These are phyloP conservation scores for Acer negundo DNA, from an alignment of 345 rosid genomes.

Conservation along the genomic window DNA sequence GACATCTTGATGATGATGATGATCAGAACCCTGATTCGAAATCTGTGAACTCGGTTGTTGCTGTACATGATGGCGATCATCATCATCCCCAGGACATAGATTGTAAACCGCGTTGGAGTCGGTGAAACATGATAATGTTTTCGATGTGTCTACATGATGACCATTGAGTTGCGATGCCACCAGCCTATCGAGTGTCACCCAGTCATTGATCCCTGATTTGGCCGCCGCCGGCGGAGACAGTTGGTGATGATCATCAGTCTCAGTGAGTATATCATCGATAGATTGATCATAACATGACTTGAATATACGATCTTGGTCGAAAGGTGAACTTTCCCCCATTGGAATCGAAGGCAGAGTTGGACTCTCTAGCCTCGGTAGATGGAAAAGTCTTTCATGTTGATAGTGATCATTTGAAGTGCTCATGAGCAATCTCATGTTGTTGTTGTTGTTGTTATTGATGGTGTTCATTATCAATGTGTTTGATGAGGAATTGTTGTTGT, in stretches of 20 bases:
- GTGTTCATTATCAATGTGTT: constrained; percentile 8
- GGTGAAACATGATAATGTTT: constrained; percentile 44
- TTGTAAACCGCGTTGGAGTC: constrained; percentile 44
- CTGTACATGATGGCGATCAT: constrained; percentile 39
- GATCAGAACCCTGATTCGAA: constrained; percentile 16
- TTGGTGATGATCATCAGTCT: constrained; percentile 17
- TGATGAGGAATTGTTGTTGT: constrained; percentile 45
- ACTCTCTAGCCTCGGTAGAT: constrained; percentile 75
- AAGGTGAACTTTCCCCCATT: constrained; percentile 14
- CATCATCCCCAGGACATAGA: constrained; percentile 42
- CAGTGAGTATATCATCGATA: constrained; percentile 42
- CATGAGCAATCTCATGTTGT: constrained; percentile 24
- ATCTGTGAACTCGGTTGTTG: constrained; percentile 38
- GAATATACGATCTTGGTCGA: constrained; percentile 26
- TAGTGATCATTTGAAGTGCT: constrained; percentile 16
- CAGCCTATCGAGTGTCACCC: constrained; percentile 82
- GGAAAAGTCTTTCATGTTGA: constrained; percentile 51
- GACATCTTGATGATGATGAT: constrained; percentile 14
- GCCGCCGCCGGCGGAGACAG: background rate
- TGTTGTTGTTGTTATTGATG: constrained; percentile 11
- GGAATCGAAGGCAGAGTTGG: constrained; percentile 42
- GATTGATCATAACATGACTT: constrained; percentile 29
- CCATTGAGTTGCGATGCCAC: constrained; percentile 97
- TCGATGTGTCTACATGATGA: constrained; percentile 38
- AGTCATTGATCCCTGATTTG: constrained; percentile 47